Evolutionary conservation across 495 filamentous ascomycete species (phyloP), one percentile per base, ranked within the genome.

Genomic region (Bathelium albidoporum): DNA sequence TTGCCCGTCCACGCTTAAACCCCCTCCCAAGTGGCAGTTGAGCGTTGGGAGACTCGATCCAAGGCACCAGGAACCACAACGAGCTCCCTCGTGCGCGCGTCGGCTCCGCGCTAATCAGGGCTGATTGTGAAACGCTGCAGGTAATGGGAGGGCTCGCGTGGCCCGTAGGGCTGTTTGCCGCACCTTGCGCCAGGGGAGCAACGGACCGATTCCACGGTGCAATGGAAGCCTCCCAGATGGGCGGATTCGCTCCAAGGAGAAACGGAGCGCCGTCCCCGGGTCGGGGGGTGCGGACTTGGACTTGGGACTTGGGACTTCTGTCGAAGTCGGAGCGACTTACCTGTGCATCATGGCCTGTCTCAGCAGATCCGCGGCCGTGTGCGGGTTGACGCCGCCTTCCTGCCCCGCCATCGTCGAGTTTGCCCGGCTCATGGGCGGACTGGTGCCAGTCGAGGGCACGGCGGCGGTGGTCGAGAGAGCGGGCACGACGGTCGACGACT

Each of bases 301-400:
- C 32, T 36, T 28, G 49, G 43, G 55, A 26, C 53, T 64, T 59
- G 28, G 39, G 55, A 59, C 20, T 29, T 43, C 22, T 62, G 43
- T 32, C n/a, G n/a, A n/a, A n/a, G n/a, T n/a, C n/a, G n/a, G 68
- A 11, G 20, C 44, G 16, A 76, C 79, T 77, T 74, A 82, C 80
- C 73, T 78, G 45, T 78, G 79, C 60, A 76, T 64, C 70, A 77
- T 76, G 64, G 78, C 75, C 69, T 80, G 77, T 70, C 80, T 79
- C 72, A 80, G 66, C 69, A 83, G 78, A 66, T 82, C 80, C 34
- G 79, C 74, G 45, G 81, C 79, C 49, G 75, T 75, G 68, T 80
- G 76, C 71, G 78, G 76, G 69, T 80, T 64, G 31, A 36, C 1
- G 26, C 22, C 55, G 61, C 34, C 44, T 34, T 55, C 29, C 36